Conservation (phyloP, 768 basidiomycete genomes). For the Pluteus cervinus region DNA sequence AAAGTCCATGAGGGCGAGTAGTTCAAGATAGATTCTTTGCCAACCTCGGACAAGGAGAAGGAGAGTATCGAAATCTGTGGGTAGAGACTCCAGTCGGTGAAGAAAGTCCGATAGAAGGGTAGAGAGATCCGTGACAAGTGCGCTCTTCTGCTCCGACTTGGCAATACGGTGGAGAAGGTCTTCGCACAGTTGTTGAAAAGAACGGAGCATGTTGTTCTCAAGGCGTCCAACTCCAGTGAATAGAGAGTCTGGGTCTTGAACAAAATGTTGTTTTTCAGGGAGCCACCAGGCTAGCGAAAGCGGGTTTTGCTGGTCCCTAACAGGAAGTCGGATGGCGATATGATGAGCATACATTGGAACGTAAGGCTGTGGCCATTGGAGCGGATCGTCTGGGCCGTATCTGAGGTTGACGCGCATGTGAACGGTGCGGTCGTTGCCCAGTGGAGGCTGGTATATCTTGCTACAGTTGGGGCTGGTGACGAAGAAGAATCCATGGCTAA, state of each 20-base stretch:
- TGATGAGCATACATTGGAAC: constrained; percentile 1
- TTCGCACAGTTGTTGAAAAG: too few species aligned
- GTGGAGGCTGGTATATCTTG: background rate
- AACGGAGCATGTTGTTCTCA: too few species aligned
- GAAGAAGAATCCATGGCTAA: too few species aligned
- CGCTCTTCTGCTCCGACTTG: too few species aligned
- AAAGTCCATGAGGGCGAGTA: background rate
- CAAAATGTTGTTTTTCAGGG: background rate
- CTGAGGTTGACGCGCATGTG: background rate
- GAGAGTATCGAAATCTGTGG: too few species aligned
- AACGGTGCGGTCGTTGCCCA: background rate
- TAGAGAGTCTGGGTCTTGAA: background rate
- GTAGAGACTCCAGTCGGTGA: too few species aligned
- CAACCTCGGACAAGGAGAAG: too few species aligned
- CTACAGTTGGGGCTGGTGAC: too few species aligned
- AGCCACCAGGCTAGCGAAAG: constrained; percentile 1
- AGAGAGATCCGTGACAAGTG: too few species aligned
- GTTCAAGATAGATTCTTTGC: constrained; percentile 1
- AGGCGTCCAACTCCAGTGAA: constrained; percentile 1
- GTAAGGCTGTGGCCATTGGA: constrained; percentile 1
- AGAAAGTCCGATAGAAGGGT: too few species aligned
- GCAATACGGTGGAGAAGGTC: too few species aligned
- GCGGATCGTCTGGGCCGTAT: constrained; percentile 2
- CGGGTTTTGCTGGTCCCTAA: background rate
- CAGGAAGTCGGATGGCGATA: background rate